phyloP scores from a whole-genome alignment of 192 early-diverging fungal species.

The Spizellomyces sp. region DNA sequence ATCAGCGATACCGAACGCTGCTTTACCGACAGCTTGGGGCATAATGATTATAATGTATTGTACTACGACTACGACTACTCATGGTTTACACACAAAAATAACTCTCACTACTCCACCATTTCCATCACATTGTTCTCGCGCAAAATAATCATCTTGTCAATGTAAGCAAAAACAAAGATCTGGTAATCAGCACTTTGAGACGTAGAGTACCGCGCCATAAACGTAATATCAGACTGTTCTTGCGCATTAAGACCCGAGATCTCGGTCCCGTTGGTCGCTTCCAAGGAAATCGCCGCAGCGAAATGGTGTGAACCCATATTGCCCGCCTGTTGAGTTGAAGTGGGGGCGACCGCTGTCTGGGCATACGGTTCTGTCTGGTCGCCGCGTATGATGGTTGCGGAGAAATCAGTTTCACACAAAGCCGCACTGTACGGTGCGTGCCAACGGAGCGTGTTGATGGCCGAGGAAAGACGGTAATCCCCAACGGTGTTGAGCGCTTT shows the following conservation, averaged over 20 bases:
- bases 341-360: too few species aligned
- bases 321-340: not conserved
- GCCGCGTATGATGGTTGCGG: not conserved
- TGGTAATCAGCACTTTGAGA: not conserved
- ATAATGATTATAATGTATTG: not conserved
- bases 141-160: not conserved
- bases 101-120: not conserved
- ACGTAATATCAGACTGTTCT: constrained; percentile 3
- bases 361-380: not conserved
- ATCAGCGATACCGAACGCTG: not conserved
- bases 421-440: too few species aligned
- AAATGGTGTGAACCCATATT: not conserved
- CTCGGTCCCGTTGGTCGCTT: not conserved
- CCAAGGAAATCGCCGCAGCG: not conserved
- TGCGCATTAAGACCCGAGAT: constrained; percentile 2
- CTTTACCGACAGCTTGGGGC: not conserved
- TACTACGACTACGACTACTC: not conserved
- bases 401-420: too few species aligned
- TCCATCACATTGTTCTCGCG: constrained; percentile 3
- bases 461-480: constrained; percentile 1
- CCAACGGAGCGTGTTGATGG: constrained; percentile 2
- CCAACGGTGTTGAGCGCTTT: constrained; percentile 1
- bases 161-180: not conserved
- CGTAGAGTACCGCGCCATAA: not conserved
- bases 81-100: not conserved